These are phyloP conservation scores for Agrocybe chaxingu DNA, from an alignment of 768 basidiomycete genomes.

Conservation along the genomic window DNA sequence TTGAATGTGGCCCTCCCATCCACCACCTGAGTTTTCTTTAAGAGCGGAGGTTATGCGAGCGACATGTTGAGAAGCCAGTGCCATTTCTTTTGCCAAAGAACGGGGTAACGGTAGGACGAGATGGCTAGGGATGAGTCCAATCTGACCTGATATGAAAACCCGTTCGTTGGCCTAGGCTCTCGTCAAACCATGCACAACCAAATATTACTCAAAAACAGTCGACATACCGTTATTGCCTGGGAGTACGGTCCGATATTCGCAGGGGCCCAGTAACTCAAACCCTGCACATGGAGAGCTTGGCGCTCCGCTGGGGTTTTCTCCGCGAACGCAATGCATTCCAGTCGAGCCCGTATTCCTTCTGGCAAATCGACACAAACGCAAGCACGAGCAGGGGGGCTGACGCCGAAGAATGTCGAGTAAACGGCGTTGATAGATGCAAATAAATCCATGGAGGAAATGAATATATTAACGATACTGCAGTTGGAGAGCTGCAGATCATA, in stretches of 20 bases:
- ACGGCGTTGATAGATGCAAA: conserved; percentile 76
- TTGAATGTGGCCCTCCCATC: conserved; percentile 64
- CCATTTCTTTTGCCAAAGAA: conserved; percentile 61
- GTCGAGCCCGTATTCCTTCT: conserved; percentile 45
- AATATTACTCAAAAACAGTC: conserved; percentile 7
- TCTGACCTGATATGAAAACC: conserved; percentile 93
- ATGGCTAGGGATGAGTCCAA: conserved; percentile 78
- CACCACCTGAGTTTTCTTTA: conserved; percentile 46
- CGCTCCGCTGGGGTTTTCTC: conserved; percentile 41
- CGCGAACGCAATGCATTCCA: conserved; percentile 82
- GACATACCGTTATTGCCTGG: conserved; percentile 77
- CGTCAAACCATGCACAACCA: background rate
- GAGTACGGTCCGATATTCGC: conserved; percentile 99
- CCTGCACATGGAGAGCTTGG: conserved; percentile 88
- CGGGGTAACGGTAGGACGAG: conserved; percentile 62
- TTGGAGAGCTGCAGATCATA: conserved; percentile 52
- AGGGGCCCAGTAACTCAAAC: conserved; percentile 97
- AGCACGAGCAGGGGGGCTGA: conserved; percentile 91
- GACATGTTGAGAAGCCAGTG: conserved; percentile 80
- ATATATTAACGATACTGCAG: conserved; percentile 76
- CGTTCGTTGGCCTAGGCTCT: conserved; percentile 60
- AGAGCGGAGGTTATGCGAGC: conserved; percentile 63
- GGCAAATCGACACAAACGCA: conserved; percentile 83
- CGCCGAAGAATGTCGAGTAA: conserved; percentile 82
- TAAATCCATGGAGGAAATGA: conserved; percentile 76